Conservation (phyloP, 1,284 basidiomycete genomes). For the Cutaneotrichosporon sp. region DNA sequence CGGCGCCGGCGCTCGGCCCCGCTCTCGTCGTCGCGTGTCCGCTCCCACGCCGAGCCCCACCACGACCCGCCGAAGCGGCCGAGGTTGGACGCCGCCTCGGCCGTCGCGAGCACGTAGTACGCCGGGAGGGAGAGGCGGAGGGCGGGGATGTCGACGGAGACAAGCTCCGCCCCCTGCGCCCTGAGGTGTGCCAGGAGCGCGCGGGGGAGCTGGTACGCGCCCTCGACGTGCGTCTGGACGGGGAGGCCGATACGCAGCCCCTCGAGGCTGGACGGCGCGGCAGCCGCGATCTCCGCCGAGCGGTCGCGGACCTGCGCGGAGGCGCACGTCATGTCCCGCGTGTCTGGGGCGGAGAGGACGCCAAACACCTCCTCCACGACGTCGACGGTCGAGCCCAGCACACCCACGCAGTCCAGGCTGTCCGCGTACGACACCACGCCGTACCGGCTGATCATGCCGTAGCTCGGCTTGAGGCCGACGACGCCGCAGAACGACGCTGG, state of each 20-base stretch:
- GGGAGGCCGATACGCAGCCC: conserved; percentile 44
- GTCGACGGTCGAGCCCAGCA: conserved; percentile 65
- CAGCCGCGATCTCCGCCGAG: background rate
- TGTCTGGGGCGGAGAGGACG: conserved; percentile 66
- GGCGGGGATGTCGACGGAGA: conserved; percentile 74
- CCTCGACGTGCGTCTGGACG: conserved; percentile 33
- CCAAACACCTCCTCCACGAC: conserved; percentile 64
- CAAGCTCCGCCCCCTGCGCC: conserved; percentile 67
- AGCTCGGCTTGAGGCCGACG: conserved; percentile 90
- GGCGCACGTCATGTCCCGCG: conserved; percentile 75
- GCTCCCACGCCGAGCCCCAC: conserved; percentile 57
- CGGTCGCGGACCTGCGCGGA: conserved; percentile 55
- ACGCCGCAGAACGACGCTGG: conserved; percentile 94
- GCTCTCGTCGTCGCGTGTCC: conserved; percentile 56
- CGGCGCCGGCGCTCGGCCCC: conserved; percentile 61
- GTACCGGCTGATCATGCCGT: conserved; percentile 88
- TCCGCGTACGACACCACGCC: conserved; percentile 93
- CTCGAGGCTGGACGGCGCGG: conserved; percentile 17
- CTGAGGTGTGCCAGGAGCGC: conserved; percentile 59
- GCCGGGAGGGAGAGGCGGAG: conserved; percentile 81
- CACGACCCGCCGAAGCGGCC: conserved; percentile 84
- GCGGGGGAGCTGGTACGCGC: conserved; percentile 35
- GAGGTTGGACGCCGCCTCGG: conserved; percentile 92
- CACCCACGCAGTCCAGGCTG: conserved; percentile 90
- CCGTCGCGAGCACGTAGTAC: conserved; percentile 92